phyloP scores from a whole-genome alignment of 2,329 filamentous ascomycete genomes.

The Fusarium equiseti region DNA sequence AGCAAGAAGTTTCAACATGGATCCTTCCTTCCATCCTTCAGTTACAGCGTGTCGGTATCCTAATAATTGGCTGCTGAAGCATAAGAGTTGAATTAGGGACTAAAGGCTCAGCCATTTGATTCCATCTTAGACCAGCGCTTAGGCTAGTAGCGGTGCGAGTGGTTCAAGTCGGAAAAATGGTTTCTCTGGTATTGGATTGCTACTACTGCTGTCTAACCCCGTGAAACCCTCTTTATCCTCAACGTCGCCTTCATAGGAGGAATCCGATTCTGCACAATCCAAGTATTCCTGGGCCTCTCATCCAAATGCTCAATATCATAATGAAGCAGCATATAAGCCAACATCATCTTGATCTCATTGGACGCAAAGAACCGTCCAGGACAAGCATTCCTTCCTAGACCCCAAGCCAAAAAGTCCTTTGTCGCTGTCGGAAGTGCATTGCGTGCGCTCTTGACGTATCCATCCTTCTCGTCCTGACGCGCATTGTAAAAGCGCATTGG shows the following conservation, averaged over 20 bases:
- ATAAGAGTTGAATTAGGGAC: too few relatives aligned
- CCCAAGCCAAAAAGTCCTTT: constrained; percentile 8
- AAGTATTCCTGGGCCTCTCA: background rate
- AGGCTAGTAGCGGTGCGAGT: too few relatives aligned
- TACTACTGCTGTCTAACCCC: background rate
- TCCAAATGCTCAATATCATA: constrained; percentile 8
- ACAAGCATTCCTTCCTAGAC: constrained; percentile 1
- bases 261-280: constrained; percentile 12
- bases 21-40: too few relatives aligned
- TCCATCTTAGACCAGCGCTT: background rate
- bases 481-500: constrained; percentile 15
- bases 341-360: constrained; percentile 11
- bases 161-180: background rate
- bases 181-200: background rate
- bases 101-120: too few relatives aligned
- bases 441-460: background rate
- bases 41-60: too few relatives aligned
- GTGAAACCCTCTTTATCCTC: background rate
- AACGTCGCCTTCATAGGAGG: constrained; percentile 14
- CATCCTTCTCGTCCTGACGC: background rate
- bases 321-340: background rate
- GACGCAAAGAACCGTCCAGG: constrained; percentile 10
- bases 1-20: too few relatives aligned
- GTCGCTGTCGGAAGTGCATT: constrained; percentile 9
- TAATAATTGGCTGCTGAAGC: too few relatives aligned